Base-by-base conservation (phyloP, 306 rosid genomes). In the Malus sieversii region DNA sequence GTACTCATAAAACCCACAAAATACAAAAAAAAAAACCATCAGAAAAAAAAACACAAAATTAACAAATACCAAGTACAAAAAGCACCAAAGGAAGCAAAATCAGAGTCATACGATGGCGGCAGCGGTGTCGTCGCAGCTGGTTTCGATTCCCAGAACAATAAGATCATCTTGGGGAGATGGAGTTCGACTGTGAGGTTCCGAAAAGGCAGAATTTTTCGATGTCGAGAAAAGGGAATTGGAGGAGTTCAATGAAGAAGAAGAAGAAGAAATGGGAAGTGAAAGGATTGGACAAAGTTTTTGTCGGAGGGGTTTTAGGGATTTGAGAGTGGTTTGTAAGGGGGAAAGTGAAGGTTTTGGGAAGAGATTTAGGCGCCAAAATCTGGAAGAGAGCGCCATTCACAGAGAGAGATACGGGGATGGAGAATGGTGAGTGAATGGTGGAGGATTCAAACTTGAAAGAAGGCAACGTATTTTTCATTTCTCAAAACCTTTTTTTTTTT, bases 91-190 rank as follows among this genome's bases (percentile, higher is more conserved):
- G 66, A 55, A 68, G 22, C 52, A 8, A 48, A 69, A 35, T 42
- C 23, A 77, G 16, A 29, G 11, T 77, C 92, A 66, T 85, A 95
- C 97, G 52, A 95, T 86, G 19, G 98, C 97, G 9, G 96, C 97
- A 0, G 97, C 98, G 6, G 98, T 95, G 82, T 95, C 98, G 80
- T 95, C 98, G 77, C 98, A 92, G 89, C 98, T 92, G 66, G 98
- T 95, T 81, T 95, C 98, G 44, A 95, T 92, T 69, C 98, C 98
- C 48, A 95, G 84, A 81, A 95, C 89, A 75, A 90, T 75, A 5
- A 92, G 75, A 55, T 84, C 84, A 2, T 58, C 84, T 22, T 76
- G 73, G 44, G 84, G 80, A 51, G 59, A 75, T 7, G 82, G 48
- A 23, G 78, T 79, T 48, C 7, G 83, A 76, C n/a, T 60, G 19